These are phyloP conservation scores for Fusarium nanum DNA, from an alignment of 2,329 filamentous ascomycete species.

Conservation along the genomic window DNA sequence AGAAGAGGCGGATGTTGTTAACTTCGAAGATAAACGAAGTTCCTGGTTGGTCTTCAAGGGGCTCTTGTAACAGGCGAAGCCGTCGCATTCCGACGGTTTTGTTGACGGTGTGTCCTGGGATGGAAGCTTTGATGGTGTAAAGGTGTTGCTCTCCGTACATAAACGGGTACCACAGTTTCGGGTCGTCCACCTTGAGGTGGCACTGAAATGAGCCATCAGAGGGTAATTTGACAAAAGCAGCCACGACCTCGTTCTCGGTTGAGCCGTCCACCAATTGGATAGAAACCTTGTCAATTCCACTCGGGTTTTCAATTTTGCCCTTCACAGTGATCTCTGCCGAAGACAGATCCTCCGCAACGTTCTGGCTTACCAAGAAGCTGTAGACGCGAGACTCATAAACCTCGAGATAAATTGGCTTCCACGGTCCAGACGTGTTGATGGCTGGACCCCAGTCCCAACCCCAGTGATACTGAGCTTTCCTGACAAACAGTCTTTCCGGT, in stretches of 20 bases:
- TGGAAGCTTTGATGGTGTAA: neutral
- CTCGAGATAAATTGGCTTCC: conserved; percentile 1
- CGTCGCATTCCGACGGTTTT: neutral
- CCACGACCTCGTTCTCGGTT: too few relatives aligned
- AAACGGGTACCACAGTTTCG: conserved; percentile 4
- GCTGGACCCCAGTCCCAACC: conserved; percentile 22
- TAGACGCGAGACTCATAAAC: neutral
- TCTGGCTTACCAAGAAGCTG: neutral
- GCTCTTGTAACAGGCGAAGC: neutral
- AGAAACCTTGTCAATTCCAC: accelerated
- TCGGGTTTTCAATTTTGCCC: accelerated
- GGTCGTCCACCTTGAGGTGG: accelerated
- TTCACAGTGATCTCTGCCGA: neutral
- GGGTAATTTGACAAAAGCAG: too few relatives aligned
- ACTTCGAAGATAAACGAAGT: conserved; percentile 10
- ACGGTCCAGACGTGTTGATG: conserved; percentile 1
- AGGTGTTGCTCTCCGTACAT: conserved; percentile 1
- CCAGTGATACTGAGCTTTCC: conserved; percentile 19
- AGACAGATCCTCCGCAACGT: neutral
- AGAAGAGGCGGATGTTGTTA: conserved; percentile 9
- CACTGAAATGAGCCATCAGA: accelerated
- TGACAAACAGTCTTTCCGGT: neutral
- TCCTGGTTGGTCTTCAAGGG: neutral
- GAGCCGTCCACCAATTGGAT: neutral
- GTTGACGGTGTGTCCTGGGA: neutral